Conservation (phyloP, 352 stramenopile genomes). For the Globisporangium paddicum region DNA sequence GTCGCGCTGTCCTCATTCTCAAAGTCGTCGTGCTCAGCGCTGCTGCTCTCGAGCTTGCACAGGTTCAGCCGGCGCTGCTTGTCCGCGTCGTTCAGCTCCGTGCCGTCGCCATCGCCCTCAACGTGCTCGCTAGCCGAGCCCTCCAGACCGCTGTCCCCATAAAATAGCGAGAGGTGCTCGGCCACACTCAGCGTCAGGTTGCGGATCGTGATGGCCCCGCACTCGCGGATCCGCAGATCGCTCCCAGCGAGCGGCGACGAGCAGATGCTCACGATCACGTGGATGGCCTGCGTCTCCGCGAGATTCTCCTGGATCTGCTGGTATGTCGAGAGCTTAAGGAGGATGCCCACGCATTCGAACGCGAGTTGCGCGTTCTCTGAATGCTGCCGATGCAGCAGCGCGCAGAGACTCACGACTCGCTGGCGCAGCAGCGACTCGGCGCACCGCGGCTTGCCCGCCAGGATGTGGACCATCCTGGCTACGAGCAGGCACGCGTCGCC, state of each 20-base stretch:
- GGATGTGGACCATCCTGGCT: constrained; percentile 31
- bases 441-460: constrained; percentile 47
- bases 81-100: neutral
- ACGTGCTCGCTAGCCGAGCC: constrained; percentile 3
- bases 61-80: neutral
- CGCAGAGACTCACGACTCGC: constrained; percentile 49
- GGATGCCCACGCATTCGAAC: constrained; percentile 34
- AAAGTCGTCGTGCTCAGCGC: neutral
- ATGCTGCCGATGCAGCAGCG: constrained; percentile 44
- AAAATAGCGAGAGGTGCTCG: constrained; percentile 54
- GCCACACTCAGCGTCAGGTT: constrained; percentile 66
- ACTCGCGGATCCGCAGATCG: constrained; percentile 40
- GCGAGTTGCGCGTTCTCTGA: constrained; percentile 27
- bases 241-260: constrained; percentile 11
- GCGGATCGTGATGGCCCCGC: constrained; percentile 49
- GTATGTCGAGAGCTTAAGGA: constrained; percentile 64
- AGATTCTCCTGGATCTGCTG: constrained; percentile 56
- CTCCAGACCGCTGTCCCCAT: constrained; percentile 24
- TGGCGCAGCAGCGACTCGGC: constrained; percentile 41
- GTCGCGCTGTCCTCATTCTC: neutral
- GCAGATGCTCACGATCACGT: constrained; percentile 60
- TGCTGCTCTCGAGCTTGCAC: neutral
- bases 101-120: constrained; percentile 13
- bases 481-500: constrained; percentile 39
- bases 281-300: constrained; percentile 53